Percentiles rank a stretch among this genome's conserved stretches.
These are phyloP conservation scores for Loxodes magnus DNA, from an alignment of 73 alveolate species.

Conservation along the genomic window DNA sequence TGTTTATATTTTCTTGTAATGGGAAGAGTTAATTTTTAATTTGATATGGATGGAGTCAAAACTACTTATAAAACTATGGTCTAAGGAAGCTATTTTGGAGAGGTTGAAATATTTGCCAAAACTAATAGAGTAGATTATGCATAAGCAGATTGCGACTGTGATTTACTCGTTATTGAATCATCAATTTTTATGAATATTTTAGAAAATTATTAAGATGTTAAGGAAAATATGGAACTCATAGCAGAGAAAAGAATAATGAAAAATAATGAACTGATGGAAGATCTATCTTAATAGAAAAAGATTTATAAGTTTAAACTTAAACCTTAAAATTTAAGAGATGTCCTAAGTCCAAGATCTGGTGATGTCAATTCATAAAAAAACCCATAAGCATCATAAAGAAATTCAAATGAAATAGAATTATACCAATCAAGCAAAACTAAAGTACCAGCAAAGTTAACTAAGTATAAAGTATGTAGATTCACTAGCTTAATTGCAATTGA, in stretches of 20 bases:
- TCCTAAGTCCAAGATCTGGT: no score
- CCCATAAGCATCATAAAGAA: no score
- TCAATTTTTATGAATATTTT: not conserved
- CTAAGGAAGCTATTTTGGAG: constrained; percentile 41
- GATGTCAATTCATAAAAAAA: no score
- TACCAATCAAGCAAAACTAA: no score
- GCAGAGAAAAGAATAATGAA: not conserved
- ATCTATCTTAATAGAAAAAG: not conserved
- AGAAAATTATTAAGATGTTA: not conserved
- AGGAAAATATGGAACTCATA: not conserved
- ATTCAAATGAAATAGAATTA: no score
- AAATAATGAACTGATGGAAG: not conserved
- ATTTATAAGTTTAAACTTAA: no score
- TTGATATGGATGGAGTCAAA: constrained; percentile 27
- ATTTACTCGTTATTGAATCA: not conserved
- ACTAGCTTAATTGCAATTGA: no score
- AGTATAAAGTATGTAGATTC: no score
- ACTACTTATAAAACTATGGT: constrained; percentile 32
- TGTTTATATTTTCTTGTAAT: constrained; percentile 18
- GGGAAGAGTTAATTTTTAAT: constrained; percentile 27
- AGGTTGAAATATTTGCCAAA: constrained; percentile 20
- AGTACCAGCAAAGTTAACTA: no score
- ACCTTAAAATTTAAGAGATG: no score
- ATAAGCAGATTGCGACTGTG: not conserved
- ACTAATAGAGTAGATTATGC: not conserved